These are phyloP conservation scores for Pisolithus sp. DNA, from an alignment of 768 basidiomycete species.

Conservation along the genomic window DNA sequence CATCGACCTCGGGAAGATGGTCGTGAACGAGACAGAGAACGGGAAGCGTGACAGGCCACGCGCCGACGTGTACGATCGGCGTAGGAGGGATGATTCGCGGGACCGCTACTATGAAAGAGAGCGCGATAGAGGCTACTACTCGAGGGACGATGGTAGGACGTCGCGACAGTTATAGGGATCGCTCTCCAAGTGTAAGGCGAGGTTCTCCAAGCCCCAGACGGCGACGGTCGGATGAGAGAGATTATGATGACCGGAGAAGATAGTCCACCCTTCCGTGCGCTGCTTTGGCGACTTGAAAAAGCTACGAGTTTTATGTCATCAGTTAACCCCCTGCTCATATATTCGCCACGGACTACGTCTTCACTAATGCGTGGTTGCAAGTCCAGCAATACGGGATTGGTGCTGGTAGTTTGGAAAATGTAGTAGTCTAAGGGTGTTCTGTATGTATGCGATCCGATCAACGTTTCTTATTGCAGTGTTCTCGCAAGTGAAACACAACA, in stretches of 20 bases:
- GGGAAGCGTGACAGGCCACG: conserved; percentile 11
- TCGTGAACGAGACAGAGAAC: conserved; percentile 3
- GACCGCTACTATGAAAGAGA: conserved; percentile 10
- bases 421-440: too few species aligned
- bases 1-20: conserved; percentile 18
- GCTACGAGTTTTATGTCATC: too few species aligned
- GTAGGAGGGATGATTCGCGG: conserved; percentile 21
- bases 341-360: too few species aligned
- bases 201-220: conserved; percentile 4
- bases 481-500: too few species aligned
- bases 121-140: conserved; percentile 4
- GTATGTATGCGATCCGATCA: too few species aligned
- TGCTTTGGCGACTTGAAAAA: too few species aligned
- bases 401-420: too few species aligned
- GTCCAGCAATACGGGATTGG: too few species aligned
- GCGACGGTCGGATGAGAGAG: conserved; percentile 20
- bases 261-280: conserved; percentile 4
- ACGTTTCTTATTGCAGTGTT: too few species aligned
- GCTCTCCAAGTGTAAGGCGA: conserved; percentile 21
- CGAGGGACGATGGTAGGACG: conserved; percentile 17
- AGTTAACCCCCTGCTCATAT: too few species aligned
- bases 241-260: conserved; percentile 14
- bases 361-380: too few species aligned
- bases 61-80: conserved; percentile 18
- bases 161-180: conserved; percentile 12